Base-by-base conservation (phyloP, 257 asterid genomes). In the Scutellaria galericulata region DNA sequence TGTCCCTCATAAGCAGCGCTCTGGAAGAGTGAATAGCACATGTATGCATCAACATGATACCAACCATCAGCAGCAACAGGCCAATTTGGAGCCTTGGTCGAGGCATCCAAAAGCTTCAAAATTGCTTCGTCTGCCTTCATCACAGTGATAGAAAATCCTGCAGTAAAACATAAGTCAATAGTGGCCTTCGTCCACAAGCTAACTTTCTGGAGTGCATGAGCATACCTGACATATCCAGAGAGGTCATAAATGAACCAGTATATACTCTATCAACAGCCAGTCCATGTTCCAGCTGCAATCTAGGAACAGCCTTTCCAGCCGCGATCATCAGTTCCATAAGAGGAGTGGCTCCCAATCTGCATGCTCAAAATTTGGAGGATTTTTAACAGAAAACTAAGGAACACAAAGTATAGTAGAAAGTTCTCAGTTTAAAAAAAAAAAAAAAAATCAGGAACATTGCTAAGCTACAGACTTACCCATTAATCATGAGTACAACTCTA, bases 191-290 rank as follows among this genome's bases (percentile, higher is more conserved):
- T 59, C 76, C 71, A 44, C 35, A 74, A 63, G 31, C 68, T 41
- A 31, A 42, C 20, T 69, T 40, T 66, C 39, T 12, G 62, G 64
- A 10, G 48, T 70, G 66, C 41, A 74, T 24, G 15, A 40, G 55
- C 78, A 42, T 72, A 89, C 98, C 97, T 70, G 98, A 98, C 99
- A 95, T 95, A 81, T 95, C 99, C 51, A 95, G 88, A 61, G 99
- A 95, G 42, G 99, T 92, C 99, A 95, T 88, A 81, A 95, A 92
- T 73, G 99, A 95, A 67, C 99, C 99, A 31, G 98, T 90, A 78
- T 95, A 92, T 46, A 95, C 98, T 83, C 98, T 88, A 72, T 92
- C 98, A 81, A 95, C 96, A 68, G 99, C 98, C 75, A 95, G 79
- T 71, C 98, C 99, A 84, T 92, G 92, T 76, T 95, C 97, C 73